A percentile compares a stretch with the other conserved stretches of the same genome.
Conservation (phyloP, 306 rosid species). For the Vicia faba region DNA sequence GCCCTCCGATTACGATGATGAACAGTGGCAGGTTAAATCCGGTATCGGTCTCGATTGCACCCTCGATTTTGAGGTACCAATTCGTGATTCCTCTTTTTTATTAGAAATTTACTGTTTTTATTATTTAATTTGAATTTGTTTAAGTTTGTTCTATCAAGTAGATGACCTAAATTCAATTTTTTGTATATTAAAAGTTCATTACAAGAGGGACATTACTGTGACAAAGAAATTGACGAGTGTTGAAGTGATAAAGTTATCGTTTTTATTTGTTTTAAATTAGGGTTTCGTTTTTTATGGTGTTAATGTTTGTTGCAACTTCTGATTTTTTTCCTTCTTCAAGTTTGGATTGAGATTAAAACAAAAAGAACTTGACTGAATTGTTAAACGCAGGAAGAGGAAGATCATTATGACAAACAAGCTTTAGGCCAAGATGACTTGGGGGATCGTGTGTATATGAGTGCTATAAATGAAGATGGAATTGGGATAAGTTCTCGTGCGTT, state of each 20-base stretch:
- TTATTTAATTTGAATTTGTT: not conserved
- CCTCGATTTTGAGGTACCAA: constrained; percentile 77
- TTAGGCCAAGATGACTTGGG: constrained; percentile 59
- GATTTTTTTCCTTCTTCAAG: constrained; percentile 8
- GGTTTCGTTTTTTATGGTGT: no score
- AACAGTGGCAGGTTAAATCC: constrained; percentile 79
- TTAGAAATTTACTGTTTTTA: not conserved
- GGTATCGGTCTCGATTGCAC: constrained; percentile 82
- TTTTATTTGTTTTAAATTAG: no score
- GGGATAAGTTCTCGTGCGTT: constrained; percentile 57
- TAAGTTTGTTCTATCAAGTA: not conserved
- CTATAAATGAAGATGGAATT: constrained; percentile 62
- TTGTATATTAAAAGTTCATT: no score
- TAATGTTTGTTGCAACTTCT: no score
- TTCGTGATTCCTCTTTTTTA: not conserved
- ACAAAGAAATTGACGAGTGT: not conserved
- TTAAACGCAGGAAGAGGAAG: constrained; percentile 84
- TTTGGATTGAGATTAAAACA: not conserved
- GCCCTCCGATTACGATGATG: constrained; percentile 75
- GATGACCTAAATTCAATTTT: not conserved
- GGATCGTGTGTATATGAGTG: constrained; percentile 74
- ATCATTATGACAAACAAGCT: constrained; percentile 83
- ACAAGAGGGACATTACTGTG: no score
- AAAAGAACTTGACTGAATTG: constrained; percentile 1
- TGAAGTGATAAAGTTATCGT: not conserved